A percentile compares a stretch with the other conserved stretches of the same genome.
phyloP scores from a whole-genome alignment of 2,329 filamentous ascomycete genomes.

The Fusarium secorum region DNA sequence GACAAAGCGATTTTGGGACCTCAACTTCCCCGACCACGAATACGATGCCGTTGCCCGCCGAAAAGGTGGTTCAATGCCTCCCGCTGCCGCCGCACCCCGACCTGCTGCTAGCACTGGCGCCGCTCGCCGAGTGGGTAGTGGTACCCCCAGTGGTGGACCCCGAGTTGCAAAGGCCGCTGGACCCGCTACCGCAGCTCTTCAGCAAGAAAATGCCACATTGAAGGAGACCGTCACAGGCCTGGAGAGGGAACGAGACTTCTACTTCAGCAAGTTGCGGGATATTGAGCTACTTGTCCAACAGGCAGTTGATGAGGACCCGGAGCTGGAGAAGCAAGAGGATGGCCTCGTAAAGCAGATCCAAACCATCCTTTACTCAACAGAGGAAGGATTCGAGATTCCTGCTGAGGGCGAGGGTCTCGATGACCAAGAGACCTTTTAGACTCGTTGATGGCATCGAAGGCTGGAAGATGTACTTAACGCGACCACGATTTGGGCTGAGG shows the following conservation, averaged over 20 bases:
- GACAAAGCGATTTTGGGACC: conserved; percentile 96
- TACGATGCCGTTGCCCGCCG: conserved; percentile 90
- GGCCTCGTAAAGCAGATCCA: conserved; percentile 96
- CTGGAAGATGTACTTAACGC: conserved; percentile 38
- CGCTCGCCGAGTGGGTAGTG: conserved; percentile 62
- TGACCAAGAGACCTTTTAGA: conserved; percentile 82
- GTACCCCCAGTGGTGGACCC: conserved; percentile 66
- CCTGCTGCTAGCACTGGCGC: conserved; percentile 60
- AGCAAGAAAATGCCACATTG: conserved; percentile 84
- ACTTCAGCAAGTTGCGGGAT: conserved; percentile 97
- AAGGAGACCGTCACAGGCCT: conserved; percentile 96
- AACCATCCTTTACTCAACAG: conserved; percentile 94
- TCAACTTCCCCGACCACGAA: conserved; percentile 95
- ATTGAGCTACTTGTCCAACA: conserved; percentile 95
- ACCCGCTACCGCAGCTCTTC: conserved; percentile 74
- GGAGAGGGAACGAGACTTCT: conserved; percentile 97
- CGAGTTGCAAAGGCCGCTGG: conserved; percentile 58
- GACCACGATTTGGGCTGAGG: conserved; percentile 39
- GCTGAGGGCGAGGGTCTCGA: conserved; percentile 75
- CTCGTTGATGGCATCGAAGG: conserved; percentile 12
- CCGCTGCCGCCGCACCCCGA: conserved; percentile 58
- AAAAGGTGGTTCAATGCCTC: conserved; percentile 74
- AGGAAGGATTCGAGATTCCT: conserved; percentile 91
- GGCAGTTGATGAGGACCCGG: conserved; percentile 89
- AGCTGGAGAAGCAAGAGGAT: conserved; percentile 93